Percentiles rank a stretch among this genome's conserved stretches.
Conservation (phyloP, 805 yeast species). For the Hanseniaspora valbyensis region DNA sequence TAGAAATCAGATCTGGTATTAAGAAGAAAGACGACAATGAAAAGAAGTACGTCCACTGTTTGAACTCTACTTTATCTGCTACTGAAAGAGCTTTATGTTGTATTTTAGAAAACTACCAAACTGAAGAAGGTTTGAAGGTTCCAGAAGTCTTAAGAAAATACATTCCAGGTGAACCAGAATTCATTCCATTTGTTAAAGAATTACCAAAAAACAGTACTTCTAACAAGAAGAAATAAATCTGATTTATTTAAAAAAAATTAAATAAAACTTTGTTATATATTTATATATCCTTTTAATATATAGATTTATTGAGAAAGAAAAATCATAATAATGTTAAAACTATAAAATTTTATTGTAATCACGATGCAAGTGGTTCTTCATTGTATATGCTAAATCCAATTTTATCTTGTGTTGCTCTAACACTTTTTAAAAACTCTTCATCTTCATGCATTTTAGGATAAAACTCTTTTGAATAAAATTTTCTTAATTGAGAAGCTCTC, state of each 20-base stretch:
- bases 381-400: slow-evolving; percentile 9
- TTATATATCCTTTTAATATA: not conserved
- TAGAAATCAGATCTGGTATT: slow-evolving; percentile 97
- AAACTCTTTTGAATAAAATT: slow-evolving; percentile 27
- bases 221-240: slow-evolving; percentile 40
- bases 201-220: slow-evolving; percentile 91
- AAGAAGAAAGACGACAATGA: slow-evolving; percentile 89
- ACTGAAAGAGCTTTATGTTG: slow-evolving; percentile 98
- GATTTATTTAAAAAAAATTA: too few relatives aligned
- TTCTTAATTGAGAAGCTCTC: slow-evolving; percentile 32
- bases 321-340: too few relatives aligned
- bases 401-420: slow-evolving; percentile 19
- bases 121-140: slow-evolving; percentile 82
- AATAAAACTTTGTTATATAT: not conserved
- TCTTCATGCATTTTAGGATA: slow-evolving; percentile 19
- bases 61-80: slow-evolving; percentile 94
- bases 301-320: not conserved
- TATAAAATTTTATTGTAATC: not conserved
- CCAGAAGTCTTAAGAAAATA: slow-evolving; percentile 94
- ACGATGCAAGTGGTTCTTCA: not conserved
- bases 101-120: slow-evolving; percentile 93
- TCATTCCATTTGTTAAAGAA: slow-evolving; percentile 80
- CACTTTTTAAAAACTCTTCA: slow-evolving; percentile 20
- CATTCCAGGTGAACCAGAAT: slow-evolving; percentile 98
- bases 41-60: slow-evolving; percentile 96